Base-by-base conservation (phyloP, 306 rosid species). In the Cucumis melo region DNA sequence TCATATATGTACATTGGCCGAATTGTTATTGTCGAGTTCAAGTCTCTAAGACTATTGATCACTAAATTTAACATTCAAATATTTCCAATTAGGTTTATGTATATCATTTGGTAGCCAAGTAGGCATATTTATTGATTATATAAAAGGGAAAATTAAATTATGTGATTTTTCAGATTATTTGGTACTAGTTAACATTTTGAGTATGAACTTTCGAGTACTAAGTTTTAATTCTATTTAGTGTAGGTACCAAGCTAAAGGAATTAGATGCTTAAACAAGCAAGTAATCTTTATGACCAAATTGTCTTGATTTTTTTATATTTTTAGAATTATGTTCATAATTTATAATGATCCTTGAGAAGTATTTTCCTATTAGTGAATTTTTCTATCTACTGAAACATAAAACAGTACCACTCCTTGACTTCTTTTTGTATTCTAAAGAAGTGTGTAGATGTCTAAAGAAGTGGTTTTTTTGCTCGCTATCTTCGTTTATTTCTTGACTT, bases 231-330 rank as follows among this genome's bases (percentile, higher is more conserved):
- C 61, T 73, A 53, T 50, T 73, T 51, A 73, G 61, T 51, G 77
- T 73, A 91, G 98, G 84, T 93, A 91, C 88, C 87, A 83, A 83
- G 93, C 97, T 78, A 80, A 59, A 54, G 98, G 98, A 34, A 89
- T 93, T 77, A 93, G 98, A 93, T 85, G 98, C 97, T 81, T 85
- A 84, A 93, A 93, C 81, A 93, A 93, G 88, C 98, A 93, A 96
- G 98, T 89, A 77, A 79, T 59, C 50, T 9, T 62, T 59, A 16
- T 5, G 5, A 12, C 21, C 41, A 3, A 48, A 24, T 10, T 21
- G 61, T 46, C 38, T 70, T 24, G 38, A 7, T 46, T 71, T 46
- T 21, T 38, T 24, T 48, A 48, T 48, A 46, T 46, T 15, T 70
- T 13, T 70, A 23, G 23, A 70, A 23, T 44, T 42, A 54, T 24